Percentiles rank a stretch among this genome's conserved stretches.
These are phyloP conservation scores for Tilletia indica DNA, from an alignment of 1,284 basidiomycete species.

Conservation along the genomic window DNA sequence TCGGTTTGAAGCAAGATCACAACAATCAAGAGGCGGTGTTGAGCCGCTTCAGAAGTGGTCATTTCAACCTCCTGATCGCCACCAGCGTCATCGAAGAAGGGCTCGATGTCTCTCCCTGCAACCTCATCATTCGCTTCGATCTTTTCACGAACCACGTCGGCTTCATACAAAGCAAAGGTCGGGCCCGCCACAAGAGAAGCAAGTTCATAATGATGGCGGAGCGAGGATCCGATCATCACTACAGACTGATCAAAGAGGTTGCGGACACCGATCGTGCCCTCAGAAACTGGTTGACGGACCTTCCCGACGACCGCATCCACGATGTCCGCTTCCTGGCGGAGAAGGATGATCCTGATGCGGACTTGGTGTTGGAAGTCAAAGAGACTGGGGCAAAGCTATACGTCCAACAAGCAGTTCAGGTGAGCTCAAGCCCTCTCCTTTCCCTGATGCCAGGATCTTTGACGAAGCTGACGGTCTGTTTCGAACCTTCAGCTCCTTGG, in stretches of 20 bases:
- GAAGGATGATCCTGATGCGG: background rate
- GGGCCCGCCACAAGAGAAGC: conserved; percentile 32
- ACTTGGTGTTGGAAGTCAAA: background rate
- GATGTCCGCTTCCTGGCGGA: background rate
- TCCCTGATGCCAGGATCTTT: background rate
- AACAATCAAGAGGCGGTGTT: conserved; percentile 36
- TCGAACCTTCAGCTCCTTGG: background rate
- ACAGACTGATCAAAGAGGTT: conserved; percentile 20
- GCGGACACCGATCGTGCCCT: conserved; percentile 13
- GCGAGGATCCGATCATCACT: conserved; percentile 25
- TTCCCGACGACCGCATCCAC: conserved; percentile 13
- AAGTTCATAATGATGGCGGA: conserved; percentile 37
- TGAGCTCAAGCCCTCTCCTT: background rate
- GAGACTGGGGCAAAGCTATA: conserved; percentile 1
- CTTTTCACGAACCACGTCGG: conserved; percentile 39
- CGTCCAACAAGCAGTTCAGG: background rate
- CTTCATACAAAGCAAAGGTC: conserved; percentile 39
- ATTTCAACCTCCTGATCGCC: conserved; percentile 39
- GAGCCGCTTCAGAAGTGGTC: conserved; percentile 31
- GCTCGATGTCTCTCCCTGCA: conserved; percentile 39
- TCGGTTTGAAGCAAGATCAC: background rate
- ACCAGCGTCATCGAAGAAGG: conserved; percentile 47
- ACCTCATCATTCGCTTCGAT: conserved; percentile 44
- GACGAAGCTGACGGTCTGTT: background rate
- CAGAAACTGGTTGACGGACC: background rate